Percentiles rank a stretch among this genome's conserved stretches.
phyloP scores from a whole-genome alignment of 2,329 filamentous ascomycete genomes.

The Albophoma yamanashiensis region DNA sequence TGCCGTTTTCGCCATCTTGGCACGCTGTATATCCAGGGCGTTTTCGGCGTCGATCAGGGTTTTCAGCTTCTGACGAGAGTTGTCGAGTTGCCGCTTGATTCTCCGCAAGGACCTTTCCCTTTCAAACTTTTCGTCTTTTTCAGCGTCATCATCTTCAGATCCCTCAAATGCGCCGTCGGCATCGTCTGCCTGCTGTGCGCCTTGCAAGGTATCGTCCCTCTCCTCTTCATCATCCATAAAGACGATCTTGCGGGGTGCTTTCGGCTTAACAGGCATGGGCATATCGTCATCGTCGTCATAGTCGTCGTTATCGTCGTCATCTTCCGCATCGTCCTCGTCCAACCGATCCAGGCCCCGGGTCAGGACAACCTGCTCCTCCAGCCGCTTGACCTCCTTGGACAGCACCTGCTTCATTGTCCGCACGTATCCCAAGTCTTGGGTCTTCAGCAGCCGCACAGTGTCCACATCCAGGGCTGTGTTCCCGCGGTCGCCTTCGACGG shows the following conservation, averaged over 20 bases:
- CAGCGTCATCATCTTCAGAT: slow-evolving; percentile 9
- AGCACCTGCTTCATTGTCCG: slow-evolving; percentile 51
- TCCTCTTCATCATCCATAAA: slow-evolving; percentile 34
- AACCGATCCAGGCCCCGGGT: slow-evolving; percentile 24
- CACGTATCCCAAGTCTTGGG: slow-evolving; percentile 56
- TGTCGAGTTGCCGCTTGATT: slow-evolving; percentile 36
- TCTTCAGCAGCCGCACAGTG: slow-evolving; percentile 53
- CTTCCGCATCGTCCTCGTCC: slow-evolving; percentile 22
- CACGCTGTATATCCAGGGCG: slow-evolving; percentile 46
- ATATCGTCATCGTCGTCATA: slow-evolving; percentile 20
- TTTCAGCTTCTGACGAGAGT: slow-evolving; percentile 42
- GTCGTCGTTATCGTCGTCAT: slow-evolving; percentile 16
- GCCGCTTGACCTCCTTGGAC: slow-evolving; percentile 41
- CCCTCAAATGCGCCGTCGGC: slow-evolving; percentile 5
- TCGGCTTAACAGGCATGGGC: slow-evolving; percentile 16
- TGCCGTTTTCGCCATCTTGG: slow-evolving; percentile 55
- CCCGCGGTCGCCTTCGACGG: slow-evolving; percentile 45
- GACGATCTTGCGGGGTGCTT: slow-evolving; percentile 36
- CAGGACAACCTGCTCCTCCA: slow-evolving; percentile 44
- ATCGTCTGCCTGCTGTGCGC: slow-evolving; percentile 16
- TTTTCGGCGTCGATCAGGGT: slow-evolving; percentile 44
- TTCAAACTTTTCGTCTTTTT: slow-evolving; percentile 23
- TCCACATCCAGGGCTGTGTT: slow-evolving; percentile 45
- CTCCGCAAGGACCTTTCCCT: slow-evolving; percentile 31
- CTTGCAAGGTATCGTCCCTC: slow-evolving; percentile 18